phyloP scores from a whole-genome alignment of 768 basidiomycete genomes.

The Dentipellis sp. region DNA sequence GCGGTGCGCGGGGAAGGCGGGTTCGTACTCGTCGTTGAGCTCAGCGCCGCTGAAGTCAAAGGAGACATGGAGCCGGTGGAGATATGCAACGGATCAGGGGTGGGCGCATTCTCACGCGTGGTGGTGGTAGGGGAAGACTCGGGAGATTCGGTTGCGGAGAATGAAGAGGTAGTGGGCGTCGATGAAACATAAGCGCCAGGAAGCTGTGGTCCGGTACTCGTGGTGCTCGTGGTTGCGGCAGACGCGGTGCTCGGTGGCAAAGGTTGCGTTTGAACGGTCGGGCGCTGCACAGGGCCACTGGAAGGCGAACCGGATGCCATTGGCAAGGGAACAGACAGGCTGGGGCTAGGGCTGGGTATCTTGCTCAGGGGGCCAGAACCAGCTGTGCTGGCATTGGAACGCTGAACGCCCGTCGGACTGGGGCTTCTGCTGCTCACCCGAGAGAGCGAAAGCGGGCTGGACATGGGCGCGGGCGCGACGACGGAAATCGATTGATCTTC shows the following conservation, averaged over 20 bases:
- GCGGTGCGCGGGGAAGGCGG: conserved; percentile 36
- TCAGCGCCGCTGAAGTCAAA: conserved; percentile 9
- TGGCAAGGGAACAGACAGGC: conserved; percentile 11
- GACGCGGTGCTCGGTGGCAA: conserved; percentile 9
- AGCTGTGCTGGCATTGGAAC: conserved; percentile 13
- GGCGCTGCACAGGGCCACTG: background rate
- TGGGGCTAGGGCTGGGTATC: conserved; percentile 16
- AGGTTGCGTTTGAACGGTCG: conserved; percentile 2
- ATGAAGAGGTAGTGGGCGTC: conserved; percentile 20
- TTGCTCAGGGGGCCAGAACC: conserved; percentile 6
- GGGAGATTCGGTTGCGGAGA: conserved; percentile 14
- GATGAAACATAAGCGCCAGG: conserved; percentile 6
- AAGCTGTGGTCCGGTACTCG: conserved; percentile 21
- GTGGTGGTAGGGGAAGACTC: conserved; percentile 8
- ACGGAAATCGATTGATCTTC: conserved; percentile 50
- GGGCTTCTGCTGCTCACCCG: conserved; percentile 58
- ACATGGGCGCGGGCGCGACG: conserved; percentile 49
- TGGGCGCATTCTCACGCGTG: background rate
- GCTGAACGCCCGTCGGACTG: conserved; percentile 37
- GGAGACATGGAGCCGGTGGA: conserved; percentile 16
- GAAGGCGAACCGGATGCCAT: background rate
- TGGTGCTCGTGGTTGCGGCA: conserved; percentile 24
- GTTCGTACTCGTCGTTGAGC: conserved; percentile 26
- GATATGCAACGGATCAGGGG: background rate
- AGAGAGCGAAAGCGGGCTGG: conserved; percentile 58